These are phyloP conservation scores for Carallia brachiata DNA, from an alignment of 345 rosid species.

Conservation along the genomic window DNA sequence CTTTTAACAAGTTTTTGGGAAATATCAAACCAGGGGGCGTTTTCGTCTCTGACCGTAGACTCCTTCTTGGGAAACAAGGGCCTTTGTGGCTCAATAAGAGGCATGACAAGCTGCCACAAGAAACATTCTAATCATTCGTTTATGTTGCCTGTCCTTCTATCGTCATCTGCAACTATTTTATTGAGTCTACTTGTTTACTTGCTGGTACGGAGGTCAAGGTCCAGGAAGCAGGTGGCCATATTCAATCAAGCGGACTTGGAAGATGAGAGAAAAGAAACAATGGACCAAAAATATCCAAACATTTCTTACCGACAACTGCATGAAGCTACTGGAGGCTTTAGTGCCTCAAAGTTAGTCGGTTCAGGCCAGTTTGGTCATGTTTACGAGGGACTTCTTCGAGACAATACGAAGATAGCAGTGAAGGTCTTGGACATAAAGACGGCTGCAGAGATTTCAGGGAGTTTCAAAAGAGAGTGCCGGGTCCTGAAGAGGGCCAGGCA, in stretches of 20 bases:
- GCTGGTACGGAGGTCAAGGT: conserved; percentile 42
- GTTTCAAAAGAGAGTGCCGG: conserved; percentile 83
- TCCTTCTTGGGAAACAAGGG: conserved; percentile 69
- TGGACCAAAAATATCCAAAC: conserved; percentile 55
- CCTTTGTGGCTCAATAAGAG: conserved; percentile 72
- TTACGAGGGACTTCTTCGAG: conserved; percentile 72
- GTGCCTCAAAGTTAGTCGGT: conserved; percentile 66
- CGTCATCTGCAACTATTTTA: conserved; percentile 44
- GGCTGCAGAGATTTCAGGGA: conserved; percentile 47
- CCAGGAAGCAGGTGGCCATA: conserved; percentile 29
- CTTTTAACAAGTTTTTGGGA: conserved; percentile 71
- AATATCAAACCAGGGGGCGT: conserved; percentile 59
- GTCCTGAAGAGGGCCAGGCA: conserved; percentile 74
- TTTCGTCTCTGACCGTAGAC: conserved; percentile 48
- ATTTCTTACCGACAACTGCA: conserved; percentile 65
- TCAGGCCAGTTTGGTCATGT: conserved; percentile 85
- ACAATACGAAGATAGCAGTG: conserved; percentile 73
- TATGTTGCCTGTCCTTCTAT: conserved; percentile 52
- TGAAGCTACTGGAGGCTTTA: conserved; percentile 79
- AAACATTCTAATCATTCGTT: conserved; percentile 34
- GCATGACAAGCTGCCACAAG: conserved; percentile 64
- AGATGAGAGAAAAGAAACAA: conserved; percentile 50
- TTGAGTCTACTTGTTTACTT: conserved; percentile 50
- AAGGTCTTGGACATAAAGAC: conserved; percentile 65
- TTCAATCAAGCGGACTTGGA: conserved; percentile 38